Evolutionary conservation across 345 rosid species (phyloP).

Genomic region (Aquilaria yunnanensis): DNA sequence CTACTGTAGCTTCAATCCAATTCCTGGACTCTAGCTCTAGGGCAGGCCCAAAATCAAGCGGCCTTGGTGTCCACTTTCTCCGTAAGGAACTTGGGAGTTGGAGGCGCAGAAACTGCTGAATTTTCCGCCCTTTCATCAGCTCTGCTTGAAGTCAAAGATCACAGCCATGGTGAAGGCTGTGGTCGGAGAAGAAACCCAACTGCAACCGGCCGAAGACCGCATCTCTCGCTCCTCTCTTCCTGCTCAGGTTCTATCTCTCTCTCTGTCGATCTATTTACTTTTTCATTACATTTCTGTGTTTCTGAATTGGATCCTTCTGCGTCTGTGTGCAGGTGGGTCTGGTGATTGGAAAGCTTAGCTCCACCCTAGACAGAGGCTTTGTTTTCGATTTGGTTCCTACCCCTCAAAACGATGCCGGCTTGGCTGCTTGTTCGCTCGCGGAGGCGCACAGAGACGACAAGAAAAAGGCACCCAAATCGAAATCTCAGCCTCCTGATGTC

Average conservation of each 20-base stretch:
- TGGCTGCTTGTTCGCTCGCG: slow-evolving; percentile 59
- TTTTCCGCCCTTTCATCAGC: no score
- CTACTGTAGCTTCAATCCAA: no score
- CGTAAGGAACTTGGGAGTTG: no score
- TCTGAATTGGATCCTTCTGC: slow-evolving; percentile 1
- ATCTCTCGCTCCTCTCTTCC: slow-evolving; percentile 60
- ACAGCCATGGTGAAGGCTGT: slow-evolving; percentile 73
- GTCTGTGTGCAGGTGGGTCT: slow-evolving; percentile 59
- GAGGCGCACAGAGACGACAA: slow-evolving; percentile 49
- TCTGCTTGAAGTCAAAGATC: slow-evolving; percentile 12
- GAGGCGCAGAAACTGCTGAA: no score
- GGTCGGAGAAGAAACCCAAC: slow-evolving; percentile 75
- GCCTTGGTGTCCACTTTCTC: no score
- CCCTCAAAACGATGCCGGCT: slow-evolving; percentile 68
- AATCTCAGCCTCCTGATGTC: slow-evolving; percentile 54
- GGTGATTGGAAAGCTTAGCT: slow-evolving; percentile 83
- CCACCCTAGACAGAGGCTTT: slow-evolving; percentile 69
- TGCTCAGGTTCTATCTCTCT: slow-evolving; percentile 44
- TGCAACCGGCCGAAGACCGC: slow-evolving; percentile 62
- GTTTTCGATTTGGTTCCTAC: slow-evolving; percentile 80
- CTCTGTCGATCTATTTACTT: background rate
- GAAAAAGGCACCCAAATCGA: slow-evolving; percentile 55
- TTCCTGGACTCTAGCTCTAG: no score
- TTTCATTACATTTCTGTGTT: background rate
- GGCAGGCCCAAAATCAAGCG: no score